Conservation (phyloP, 441 rosid genomes). For the Cnidoscolus chayamansa region DNA sequence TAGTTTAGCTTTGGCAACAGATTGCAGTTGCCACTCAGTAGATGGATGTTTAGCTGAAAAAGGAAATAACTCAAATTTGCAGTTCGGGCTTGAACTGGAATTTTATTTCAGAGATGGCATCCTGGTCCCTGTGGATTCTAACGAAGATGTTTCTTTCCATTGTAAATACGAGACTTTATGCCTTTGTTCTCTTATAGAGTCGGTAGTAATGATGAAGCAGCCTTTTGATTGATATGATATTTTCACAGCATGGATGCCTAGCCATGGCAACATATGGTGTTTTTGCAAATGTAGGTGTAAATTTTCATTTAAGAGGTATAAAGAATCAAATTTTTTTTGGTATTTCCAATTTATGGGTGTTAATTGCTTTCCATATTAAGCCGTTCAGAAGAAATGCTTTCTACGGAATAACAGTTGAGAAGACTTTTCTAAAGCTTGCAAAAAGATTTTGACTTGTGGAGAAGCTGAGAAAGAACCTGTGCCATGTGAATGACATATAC, state of each 20-base stretch:
- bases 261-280: conserved; percentile 15
- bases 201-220: conserved; percentile 51
- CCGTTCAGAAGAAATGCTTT: neutral
- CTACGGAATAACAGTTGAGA: too few relatives aligned
- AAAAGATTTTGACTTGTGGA: neutral
- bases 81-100: conserved; percentile 35
- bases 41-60: conserved; percentile 27
- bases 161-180: conserved; percentile 64
- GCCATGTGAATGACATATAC: neutral
- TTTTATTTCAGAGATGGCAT: conserved; percentile 73
- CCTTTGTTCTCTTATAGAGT: conserved; percentile 66
- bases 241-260: conserved; percentile 21
- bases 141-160: conserved; percentile 39
- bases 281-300: conserved; percentile 20
- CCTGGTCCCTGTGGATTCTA: conserved; percentile 47
- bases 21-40: conserved; percentile 56
- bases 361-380: neutral
- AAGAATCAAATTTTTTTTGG: conserved; percentile 26
- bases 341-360: neutral
- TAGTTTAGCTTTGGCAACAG: conserved; percentile 31
- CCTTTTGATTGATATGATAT: conserved; percentile 37
- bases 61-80: conserved; percentile 25
- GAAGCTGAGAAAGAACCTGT: neutral
- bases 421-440: neutral
- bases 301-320: conserved; percentile 17